Evolutionary conservation across 192 early-diverging fungal species (phyloP), one percentile per base, ranked within the genome.

Genomic region (Coemansia aciculifera): DNA sequence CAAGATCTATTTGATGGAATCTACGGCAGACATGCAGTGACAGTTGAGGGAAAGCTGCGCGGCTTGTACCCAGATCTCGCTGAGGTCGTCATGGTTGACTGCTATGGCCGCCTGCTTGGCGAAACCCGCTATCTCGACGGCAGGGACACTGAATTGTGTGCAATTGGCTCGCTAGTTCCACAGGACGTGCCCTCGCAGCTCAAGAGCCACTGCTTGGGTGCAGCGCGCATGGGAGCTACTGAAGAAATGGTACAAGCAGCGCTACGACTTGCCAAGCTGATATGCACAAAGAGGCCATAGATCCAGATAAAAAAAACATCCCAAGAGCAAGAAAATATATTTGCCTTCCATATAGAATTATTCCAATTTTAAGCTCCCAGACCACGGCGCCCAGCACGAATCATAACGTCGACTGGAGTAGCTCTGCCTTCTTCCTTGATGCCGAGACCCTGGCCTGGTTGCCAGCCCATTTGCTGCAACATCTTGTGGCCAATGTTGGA

Each of bases 401-500:
- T 70, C 73, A 75, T 73, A 23, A 78, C 76, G 37, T 78, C 77
- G 10, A 83, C 73, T 0, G 81, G 81, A 29, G 67, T 72, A 11
- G 81, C 66, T 7, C 75, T 74, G 34, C 81, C 81, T 43, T 83
- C 68, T 32, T 76, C 73, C 13, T 75, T 64, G 54, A 49, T 71
- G 0, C 81, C 81, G 19, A 83, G 81, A 1, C 81, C 77, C 64
- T 72, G 66, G 23, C 81, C 81, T 8, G 81, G 81, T 60, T 70
- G 67, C 81, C 81, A 83, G 24, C 81, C 81, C 81, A 83, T 83
- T 66, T 83, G 75, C 62, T 68, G 59, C 49, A 83, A 67, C 76
- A 83, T 78, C 73, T 75, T 70, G 62, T 83, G 81, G 17, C 81
- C 81, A 65, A 83, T 74, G 51, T 83, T 83, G 10, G 81, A 75